Evolutionary conservation across 257 asterid genomes (phyloP), one percentile per base, ranked within the genome.

Genomic region (Solanum dulcamara): DNA sequence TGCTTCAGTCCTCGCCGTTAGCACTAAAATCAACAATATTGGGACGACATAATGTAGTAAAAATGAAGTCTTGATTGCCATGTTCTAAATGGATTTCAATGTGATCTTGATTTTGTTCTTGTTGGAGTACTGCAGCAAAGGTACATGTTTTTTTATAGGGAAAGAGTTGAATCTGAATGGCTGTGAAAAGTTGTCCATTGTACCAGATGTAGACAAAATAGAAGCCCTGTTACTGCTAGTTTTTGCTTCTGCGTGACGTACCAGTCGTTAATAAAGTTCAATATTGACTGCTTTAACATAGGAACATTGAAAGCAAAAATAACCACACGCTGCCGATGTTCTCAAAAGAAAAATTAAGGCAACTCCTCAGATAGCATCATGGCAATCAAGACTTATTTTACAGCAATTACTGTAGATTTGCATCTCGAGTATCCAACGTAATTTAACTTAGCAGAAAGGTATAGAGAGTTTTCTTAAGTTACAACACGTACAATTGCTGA

Each of bases 1-100:
- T 0, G 88, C 90, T 38, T 85, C 84, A 12, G 90, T 87, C 32
- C 82, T 86, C 6, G 28, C 22, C 7, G 15, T 75, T 33, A 62
- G 81, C 1, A 83, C 80, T 30, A 74, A 48, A 26, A 83, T 26
- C 53, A 77, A 77, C 83, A 77, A 17, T 77, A 77, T 28, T 28
- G 42, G 28, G 24, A 46, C 83, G 24, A 46, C 83, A 46, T 15
- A 28, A 77, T 33, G 18, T 17, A 48, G 28, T 2, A 28, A 46
- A 46, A 44, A 1, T 46, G 83, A 48, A 46, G 24, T 9, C 60
- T 46, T 77, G 62, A 28, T 28, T 77, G 62, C 42, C 83, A 77
- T 77, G 11, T 77, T 46, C 14, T 46, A 46, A 46, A 4, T 46
- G 40, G 42, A 28, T 28, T 77, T 77, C 17, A 44, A 14, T 75